Base-by-base conservation (phyloP, 2,329 filamentous ascomycete species). In the Colletotrichum lindemuthianum region DNA sequence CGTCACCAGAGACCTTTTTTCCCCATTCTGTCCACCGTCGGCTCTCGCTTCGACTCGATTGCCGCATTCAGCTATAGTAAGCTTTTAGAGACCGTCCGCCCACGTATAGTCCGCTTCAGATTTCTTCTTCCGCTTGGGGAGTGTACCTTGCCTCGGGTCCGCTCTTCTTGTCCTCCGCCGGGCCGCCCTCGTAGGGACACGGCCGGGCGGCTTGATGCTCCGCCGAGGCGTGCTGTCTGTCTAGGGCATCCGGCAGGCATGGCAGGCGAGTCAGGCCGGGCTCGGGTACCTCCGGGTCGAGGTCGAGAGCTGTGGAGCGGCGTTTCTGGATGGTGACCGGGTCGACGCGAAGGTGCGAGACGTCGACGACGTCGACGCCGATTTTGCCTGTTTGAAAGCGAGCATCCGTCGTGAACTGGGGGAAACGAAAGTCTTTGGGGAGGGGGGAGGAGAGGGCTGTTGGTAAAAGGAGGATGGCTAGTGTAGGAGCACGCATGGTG, bases 321-420 rank as follows among this genome's bases (percentile, higher is more conserved):
- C 41, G 55, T 10, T 37, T 13, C 13, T 43, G 45, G 45, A 58
- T 33, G 9, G 13, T 24, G 12, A 65, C 61, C 9, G 61, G 61
- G 34, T 65, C 61, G 16, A 65, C 61, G 40, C 61, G 61, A 6
- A 65, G 61, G 24, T 12, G 11, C 51, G 10, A 56, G 39, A 51
- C 45, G 58, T 65, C 61, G 16, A 65, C 61, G 4, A 34, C 51
- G 41, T 65, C 63, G n/a, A 65, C 59, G 40, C 63, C 51, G 47
- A 65, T 65, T 9, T 12, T 47, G 40, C 61, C 61, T 44, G 50
- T 65, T 8, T 52, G 8, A 10, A 8, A 2, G 40, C 47, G 1
- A 61, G 51, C n/a, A 45, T 61, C 56, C 3, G 45, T 13, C 13
- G 47, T 33, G 37, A 10, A 10, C 16, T 34, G 11, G 24, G 37